These are phyloP conservation scores for Penicillium sp. DNA, from an alignment of 2,329 filamentous ascomycete species.

Conservation along the genomic window DNA sequence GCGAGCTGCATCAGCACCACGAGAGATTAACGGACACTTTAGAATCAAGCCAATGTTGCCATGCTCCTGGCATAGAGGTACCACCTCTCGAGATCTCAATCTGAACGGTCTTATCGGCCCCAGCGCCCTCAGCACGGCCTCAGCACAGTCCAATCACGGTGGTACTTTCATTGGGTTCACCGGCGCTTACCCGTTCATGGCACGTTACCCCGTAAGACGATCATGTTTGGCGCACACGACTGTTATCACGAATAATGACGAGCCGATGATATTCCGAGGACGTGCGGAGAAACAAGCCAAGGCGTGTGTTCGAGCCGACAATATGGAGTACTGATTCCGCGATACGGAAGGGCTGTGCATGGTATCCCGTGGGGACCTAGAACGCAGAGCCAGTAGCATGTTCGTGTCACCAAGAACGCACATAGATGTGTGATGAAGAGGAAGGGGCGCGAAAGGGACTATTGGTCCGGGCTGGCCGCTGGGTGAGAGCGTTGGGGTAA, in stretches of 20 bases:
- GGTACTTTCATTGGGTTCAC: neutral
- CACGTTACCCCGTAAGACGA: neutral
- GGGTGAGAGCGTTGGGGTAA: neutral
- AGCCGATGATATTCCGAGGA: too few relatives aligned
- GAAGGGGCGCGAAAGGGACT: neutral
- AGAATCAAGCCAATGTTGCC: too few relatives aligned
- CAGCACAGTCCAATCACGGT: neutral
- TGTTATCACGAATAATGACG: too few relatives aligned
- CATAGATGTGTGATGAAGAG: neutral
- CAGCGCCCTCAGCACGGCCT: too few relatives aligned
- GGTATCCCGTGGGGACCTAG: too few relatives aligned
- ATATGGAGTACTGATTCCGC: too few relatives aligned
- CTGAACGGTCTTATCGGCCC: too few relatives aligned
- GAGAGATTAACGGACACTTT: too few relatives aligned
- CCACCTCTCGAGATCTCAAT: too few relatives aligned
- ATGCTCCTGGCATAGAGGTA: too few relatives aligned
- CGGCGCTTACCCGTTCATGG: neutral
- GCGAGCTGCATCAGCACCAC: too few relatives aligned
- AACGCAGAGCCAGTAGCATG: neutral
- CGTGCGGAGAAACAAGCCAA: neutral
- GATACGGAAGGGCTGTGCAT: too few relatives aligned
- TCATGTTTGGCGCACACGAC: neutral
- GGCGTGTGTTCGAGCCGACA: neutral
- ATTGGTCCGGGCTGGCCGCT: neutral
- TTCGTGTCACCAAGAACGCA: neutral